These are phyloP conservation scores for Lactarius psammicola DNA, from an alignment of 768 basidiomycete species.

Conservation along the genomic window DNA sequence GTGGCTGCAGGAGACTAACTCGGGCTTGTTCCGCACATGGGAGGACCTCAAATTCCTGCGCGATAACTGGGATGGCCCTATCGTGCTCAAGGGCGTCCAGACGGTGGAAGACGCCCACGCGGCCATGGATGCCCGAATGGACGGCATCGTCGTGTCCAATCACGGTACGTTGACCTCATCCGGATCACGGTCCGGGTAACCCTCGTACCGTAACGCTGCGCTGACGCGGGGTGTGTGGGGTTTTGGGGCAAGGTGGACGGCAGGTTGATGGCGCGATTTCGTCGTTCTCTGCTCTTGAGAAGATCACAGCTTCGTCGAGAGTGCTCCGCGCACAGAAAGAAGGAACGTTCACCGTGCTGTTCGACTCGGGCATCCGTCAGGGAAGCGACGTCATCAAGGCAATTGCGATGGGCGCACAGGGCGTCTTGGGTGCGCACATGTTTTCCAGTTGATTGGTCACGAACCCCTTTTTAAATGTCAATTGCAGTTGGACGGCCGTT, in stretches of 20 bases:
- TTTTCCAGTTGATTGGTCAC: neutral
- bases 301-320: slow-evolving; percentile 61
- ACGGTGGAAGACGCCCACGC: slow-evolving; percentile 66
- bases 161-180: slow-evolving; percentile 49
- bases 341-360: slow-evolving; percentile 67
- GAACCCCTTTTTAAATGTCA: neutral
- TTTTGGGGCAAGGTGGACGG: slow-evolving; percentile 59
- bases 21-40: slow-evolving; percentile 66
- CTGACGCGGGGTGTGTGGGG: neutral
- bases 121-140: slow-evolving; percentile 59
- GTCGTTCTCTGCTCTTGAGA: slow-evolving; percentile 67
- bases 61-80: slow-evolving; percentile 73
- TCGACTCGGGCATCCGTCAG: slow-evolving; percentile 79
- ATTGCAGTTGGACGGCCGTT: slow-evolving; percentile 65
- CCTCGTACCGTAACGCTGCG: too few species aligned
- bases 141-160: slow-evolving; percentile 80
- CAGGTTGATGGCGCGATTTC: slow-evolving; percentile 79
- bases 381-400: slow-evolving; percentile 85
- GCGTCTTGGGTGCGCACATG: slow-evolving; percentile 59
- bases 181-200: neutral
- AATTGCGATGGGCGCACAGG: slow-evolving; percentile 82
- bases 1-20: slow-evolving; percentile 63
- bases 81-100: slow-evolving; percentile 79
- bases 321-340: slow-evolving; percentile 54
- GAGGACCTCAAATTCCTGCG: slow-evolving; percentile 66